Evolutionary conservation across 495 filamentous ascomycete species (phyloP), one percentile per base, ranked within the genome.

Genomic region (Chaetomium tenue): DNA sequence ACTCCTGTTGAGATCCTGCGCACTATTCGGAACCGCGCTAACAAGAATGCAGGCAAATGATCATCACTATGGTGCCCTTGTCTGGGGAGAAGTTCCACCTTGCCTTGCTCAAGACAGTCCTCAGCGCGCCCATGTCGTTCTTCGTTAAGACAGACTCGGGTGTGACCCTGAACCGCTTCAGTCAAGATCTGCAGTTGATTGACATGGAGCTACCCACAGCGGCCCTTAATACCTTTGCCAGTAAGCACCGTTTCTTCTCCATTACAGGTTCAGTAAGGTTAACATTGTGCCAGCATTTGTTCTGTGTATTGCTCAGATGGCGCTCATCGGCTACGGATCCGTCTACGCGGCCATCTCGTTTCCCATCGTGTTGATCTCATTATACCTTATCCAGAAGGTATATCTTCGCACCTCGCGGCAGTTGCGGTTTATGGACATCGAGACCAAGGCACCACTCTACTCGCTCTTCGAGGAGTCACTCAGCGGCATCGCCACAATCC

Each of bases 391-490:
- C 7, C 84, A 88, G 66, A 84, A 82, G 62, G 75, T 82, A 56
- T 90, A 90, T 61, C 78, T 90, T 18, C 81, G 84, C 23, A 90
- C 87, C 6, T 88, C 86, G 2, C 81, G 86, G 5, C 86, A 88
- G 66, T 72, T 90, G 12, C 83, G 87, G 50, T 77, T 86, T 54
- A 74, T 90, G 46, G 87, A 89, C 46, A 75, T 88, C 18, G 86
- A 88, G 72, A 77, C 83, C 26, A 87, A 88, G 70, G 80, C 86
- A 4, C 83, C 86, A 2, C 72, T 89, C 5, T 88, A 84, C 65
- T 82, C 84, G 0, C 79, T 85, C 30, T 88, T 89, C 59, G 78
- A 83, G 42, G 87, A 90, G 54, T 77, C 76, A 0, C 65, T 74
- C 16, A 59, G 56, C 53, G 75, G 83, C 0, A 63, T 83, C 6